Percentiles rank a stretch among this genome's conserved stretches.
These are phyloP conservation scores for Wickerhamomyces bisporus DNA, from an alignment of 805 yeast genomes.

Conservation along the genomic window DNA sequence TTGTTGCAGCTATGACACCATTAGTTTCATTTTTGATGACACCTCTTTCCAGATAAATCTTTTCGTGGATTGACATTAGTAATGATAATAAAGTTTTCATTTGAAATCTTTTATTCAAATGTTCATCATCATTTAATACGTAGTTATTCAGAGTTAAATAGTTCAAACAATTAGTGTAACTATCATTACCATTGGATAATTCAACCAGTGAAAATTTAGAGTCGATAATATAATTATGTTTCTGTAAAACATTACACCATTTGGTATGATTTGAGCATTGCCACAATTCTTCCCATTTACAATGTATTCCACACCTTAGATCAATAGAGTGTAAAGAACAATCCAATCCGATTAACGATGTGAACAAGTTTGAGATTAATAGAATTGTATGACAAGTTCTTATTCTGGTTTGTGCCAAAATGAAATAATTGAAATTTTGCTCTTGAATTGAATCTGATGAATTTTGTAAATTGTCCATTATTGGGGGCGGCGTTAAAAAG, in stretches of 20 bases:
- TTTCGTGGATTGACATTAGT: slow-evolving; percentile 63
- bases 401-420: slow-evolving; percentile 68
- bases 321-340: slow-evolving; percentile 41
- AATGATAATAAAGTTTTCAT: slow-evolving; percentile 48
- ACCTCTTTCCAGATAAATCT: slow-evolving; percentile 48
- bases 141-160: slow-evolving; percentile 40
- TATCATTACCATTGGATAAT: slow-evolving; percentile 49
- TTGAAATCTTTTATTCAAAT: slow-evolving; percentile 32
- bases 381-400: slow-evolving; percentile 69
- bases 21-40: slow-evolving; percentile 30
- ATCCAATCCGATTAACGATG: slow-evolving; percentile 41
- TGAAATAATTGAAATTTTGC: slow-evolving; percentile 44
- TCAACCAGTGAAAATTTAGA: slow-evolving; percentile 52
- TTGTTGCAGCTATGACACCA: slow-evolving; percentile 43
- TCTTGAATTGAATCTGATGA: slow-evolving; percentile 25
- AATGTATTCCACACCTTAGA: slow-evolving; percentile 61
- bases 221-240: slow-evolving; percentile 37
- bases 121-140: slow-evolving; percentile 31
- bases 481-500: slow-evolving; percentile 35
- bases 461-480: slow-evolving; percentile 28
- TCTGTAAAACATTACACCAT: slow-evolving; percentile 43
- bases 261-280: slow-evolving; percentile 40
- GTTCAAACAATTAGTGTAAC: slow-evolving; percentile 38
- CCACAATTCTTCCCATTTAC: slow-evolving; percentile 58
- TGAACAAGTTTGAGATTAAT: slow-evolving; percentile 52